These are phyloP conservation scores for Chaetomium sp. DNA, from an alignment of 2,329 filamentous ascomycete species.

Conservation along the genomic window DNA sequence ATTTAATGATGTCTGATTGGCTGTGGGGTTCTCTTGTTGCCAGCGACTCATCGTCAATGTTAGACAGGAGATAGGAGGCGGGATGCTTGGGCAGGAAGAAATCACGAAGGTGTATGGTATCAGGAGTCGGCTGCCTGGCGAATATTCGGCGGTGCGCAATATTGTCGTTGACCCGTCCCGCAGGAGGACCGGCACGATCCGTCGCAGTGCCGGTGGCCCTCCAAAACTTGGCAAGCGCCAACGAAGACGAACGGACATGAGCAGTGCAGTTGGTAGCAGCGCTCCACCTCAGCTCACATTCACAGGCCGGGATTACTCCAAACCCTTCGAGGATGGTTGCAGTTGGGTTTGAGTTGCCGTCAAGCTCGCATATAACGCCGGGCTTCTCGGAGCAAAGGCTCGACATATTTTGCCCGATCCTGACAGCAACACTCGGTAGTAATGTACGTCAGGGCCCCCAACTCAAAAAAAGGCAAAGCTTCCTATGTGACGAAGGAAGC, in stretches of 20 bases:
- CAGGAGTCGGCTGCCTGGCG: neutral
- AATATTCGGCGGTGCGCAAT: neutral
- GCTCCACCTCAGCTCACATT: slow-evolving; percentile 1
- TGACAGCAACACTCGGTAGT: too few species aligned
- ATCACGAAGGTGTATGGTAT: neutral
- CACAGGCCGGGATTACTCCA: too few species aligned
- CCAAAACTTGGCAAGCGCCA: neutral
- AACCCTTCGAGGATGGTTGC: too few species aligned
- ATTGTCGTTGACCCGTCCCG: neutral
- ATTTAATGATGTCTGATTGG: slow-evolving; percentile 5
- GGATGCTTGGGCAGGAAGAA: neutral
- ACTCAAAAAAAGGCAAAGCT: too few species aligned
- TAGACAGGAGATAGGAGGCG: neutral
- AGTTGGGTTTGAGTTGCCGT: too few species aligned
- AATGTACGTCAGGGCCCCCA: too few species aligned
- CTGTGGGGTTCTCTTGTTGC: neutral
- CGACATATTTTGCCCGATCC: too few species aligned
- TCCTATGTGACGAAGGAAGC: too few species aligned
- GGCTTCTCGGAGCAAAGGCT: too few species aligned
- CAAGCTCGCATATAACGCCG: too few species aligned
- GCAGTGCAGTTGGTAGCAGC: neutral
- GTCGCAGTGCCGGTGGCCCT: neutral
- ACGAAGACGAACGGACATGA: neutral
- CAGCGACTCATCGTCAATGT: neutral
- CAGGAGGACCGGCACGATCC: neutral